A percentile compares a stretch with the other conserved stretches of the same genome.
Conservation (phyloP, 140 eudicot species). For the Stevia rebaudiana region DNA sequence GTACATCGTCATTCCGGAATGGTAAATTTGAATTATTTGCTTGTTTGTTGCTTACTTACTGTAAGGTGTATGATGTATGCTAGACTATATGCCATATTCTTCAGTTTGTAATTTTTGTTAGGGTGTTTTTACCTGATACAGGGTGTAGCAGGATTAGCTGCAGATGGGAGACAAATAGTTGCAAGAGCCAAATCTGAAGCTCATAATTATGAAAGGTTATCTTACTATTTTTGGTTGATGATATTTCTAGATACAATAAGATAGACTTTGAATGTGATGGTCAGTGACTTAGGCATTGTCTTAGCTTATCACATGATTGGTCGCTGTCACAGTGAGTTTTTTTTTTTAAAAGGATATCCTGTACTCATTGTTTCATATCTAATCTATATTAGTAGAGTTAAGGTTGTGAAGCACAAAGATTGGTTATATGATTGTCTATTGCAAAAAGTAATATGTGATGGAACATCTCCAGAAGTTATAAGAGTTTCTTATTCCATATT, state of each 20-base stretch:
- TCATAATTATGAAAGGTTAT: slow-evolving; percentile 74
- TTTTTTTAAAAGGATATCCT: neutral
- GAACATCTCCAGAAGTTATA: neutral
- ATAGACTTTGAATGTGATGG: neutral
- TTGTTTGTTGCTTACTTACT: neutral
- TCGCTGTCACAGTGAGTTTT: neutral
- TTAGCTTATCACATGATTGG: neutral
- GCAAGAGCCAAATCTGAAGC: slow-evolving; percentile 94
- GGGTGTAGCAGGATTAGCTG: slow-evolving; percentile 99
- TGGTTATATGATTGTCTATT: neutral
- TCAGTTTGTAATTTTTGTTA: neutral
- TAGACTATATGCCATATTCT: neutral
- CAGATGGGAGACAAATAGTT: slow-evolving; percentile 97
- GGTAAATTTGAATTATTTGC: slow-evolving; percentile 30
- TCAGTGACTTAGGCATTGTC: neutral
- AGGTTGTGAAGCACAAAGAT: slow-evolving; percentile 1
- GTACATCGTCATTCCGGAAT: slow-evolving; percentile 99
- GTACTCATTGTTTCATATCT: neutral
- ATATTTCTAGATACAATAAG: neutral
- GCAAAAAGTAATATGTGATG: neutral
- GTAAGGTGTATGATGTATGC: neutral
- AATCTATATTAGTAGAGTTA: neutral
- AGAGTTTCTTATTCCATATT: slow-evolving; percentile 1
- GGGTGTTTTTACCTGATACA: slow-evolving; percentile 12
- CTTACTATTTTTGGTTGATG: neutral